These are phyloP conservation scores for Trametes elegans DNA, from an alignment of 768 basidiomycete species.

Conservation along the genomic window DNA sequence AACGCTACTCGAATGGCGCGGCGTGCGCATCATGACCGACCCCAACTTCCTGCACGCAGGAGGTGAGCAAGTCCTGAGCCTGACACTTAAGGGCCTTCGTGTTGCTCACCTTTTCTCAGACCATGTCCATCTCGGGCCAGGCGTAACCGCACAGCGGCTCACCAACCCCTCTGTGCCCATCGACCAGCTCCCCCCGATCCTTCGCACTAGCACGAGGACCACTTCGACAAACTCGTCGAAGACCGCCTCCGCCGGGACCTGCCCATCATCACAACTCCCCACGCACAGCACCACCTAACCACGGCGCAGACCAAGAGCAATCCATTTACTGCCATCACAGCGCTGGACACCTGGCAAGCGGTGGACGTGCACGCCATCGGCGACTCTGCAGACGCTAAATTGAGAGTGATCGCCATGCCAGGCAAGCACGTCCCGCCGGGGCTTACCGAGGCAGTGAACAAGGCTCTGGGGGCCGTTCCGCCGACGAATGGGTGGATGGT, in stretches of 20 bases:
- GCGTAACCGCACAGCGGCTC: conserved; percentile 29
- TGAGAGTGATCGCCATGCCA: conserved; percentile 29
- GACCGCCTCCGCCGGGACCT: conserved; percentile 31
- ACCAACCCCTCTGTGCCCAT: conserved; percentile 32
- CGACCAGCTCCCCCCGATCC: conserved; percentile 29
- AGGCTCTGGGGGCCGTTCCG: conserved; percentile 28
- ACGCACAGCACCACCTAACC: conserved; percentile 25
- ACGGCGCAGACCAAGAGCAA: conserved; percentile 8
- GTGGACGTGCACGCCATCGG: neutral
- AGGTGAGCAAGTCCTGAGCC: too few relatives aligned
- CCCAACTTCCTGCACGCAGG: conserved; percentile 26
- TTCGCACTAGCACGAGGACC: conserved; percentile 31
- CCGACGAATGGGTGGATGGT: conserved; percentile 32
- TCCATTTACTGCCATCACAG: conserved; percentile 11
- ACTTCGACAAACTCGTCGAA: conserved; percentile 35
- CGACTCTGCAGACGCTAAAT: neutral
- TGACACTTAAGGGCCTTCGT: too few relatives aligned
- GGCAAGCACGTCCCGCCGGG: conserved; percentile 32
- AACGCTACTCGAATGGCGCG: conserved; percentile 22
- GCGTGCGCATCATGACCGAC: conserved; percentile 28
- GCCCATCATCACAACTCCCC: conserved; percentile 33
- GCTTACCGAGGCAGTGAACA: conserved; percentile 24
- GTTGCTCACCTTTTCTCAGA: conserved; percentile 17
- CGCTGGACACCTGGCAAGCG: conserved; percentile 17
- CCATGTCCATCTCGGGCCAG: conserved; percentile 30